Base-by-base conservation (phyloP, 305 asterid genomes). In the Lippia alba region DNA sequence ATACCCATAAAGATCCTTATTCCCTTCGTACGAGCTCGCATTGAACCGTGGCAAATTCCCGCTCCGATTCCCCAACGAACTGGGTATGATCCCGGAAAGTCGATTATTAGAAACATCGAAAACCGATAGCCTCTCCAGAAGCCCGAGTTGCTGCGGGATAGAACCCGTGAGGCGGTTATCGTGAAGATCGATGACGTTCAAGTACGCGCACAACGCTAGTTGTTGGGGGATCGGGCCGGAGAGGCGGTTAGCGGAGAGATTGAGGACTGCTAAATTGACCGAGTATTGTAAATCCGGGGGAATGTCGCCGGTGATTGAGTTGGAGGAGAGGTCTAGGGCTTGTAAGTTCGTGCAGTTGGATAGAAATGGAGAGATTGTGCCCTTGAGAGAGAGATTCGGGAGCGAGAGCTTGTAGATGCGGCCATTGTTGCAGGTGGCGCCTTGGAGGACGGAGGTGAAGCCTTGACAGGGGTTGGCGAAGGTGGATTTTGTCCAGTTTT, bases 401-500 rank as follows among this genome's bases (percentile, higher is more conserved):
- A 94, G 94, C 7, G 96, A 77, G 2, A 94, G 87, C 79, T 90
- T 89, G 79, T 86, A 94, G 81, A 94, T 85, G 56, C 99, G 92
- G 77, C 97, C 97, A 45, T 91, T 91, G 86, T 91, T 91, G 88
- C 99, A 94, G 81, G 94, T 91, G 46, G 94, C 96, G 57, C 99
- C 99, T 14, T 78, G 84, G 64, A 94, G 91, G 71, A 68, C 78
- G 36, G 97, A 88, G 71, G 81, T 84, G 75, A 87, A 88, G 9
- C 97, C 99, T 34, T 81, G 84, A 64, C 99, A 94, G 12, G 99
- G 99, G 69, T 74, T 84, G 18, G 92, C 76, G 76, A 89, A 88
- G 16, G 79, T 72, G n/a, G 75, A 11, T 39, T 76, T 84, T 0
- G 94, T 94, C 98, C 98, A 94, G 85, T 94, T 94, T 64, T 83